phyloP scores from a whole-genome alignment of 306 rosid genomes.

The Dryas octopetala region DNA sequence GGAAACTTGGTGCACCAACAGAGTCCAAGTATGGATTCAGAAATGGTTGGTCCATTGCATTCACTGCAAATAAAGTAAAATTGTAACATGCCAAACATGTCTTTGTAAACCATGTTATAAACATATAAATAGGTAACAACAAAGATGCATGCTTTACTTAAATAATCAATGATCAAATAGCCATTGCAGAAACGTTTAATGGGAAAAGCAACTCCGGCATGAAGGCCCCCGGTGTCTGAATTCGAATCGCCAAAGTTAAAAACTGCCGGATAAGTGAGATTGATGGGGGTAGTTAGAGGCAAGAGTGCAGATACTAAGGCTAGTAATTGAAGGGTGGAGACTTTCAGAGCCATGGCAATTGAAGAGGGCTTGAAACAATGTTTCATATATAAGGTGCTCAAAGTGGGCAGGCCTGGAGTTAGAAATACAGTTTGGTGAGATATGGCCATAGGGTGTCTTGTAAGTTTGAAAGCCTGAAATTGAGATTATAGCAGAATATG shows the following conservation, averaged over 20 bases:
- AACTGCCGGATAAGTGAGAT: slow-evolving; percentile 31
- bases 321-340: slow-evolving; percentile 7
- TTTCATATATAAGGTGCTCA: background rate
- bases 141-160: slow-evolving; percentile 18
- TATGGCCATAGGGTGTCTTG: slow-evolving; percentile 17
- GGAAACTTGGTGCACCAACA: slow-evolving; percentile 42
- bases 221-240: slow-evolving; percentile 42
- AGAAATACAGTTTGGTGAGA: slow-evolving; percentile 5
- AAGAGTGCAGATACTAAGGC: slow-evolving; percentile 13
- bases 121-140: too few relatives aligned
- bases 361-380: background rate
- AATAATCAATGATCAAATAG: slow-evolving; percentile 42
- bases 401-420: background rate
- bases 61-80: slow-evolving; percentile 19
- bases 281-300: slow-evolving; percentile 5
- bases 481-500: background rate
- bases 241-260: slow-evolving; percentile 48
- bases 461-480: slow-evolving; percentile 12
- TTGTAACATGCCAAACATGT: too few relatives aligned
- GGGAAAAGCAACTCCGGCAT: slow-evolving; percentile 35
- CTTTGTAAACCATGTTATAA: too few relatives aligned
- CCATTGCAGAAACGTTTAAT: slow-evolving; percentile 40
- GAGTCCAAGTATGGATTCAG: slow-evolving; percentile 48
- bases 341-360: slow-evolving; percentile 19
- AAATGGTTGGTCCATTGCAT: slow-evolving; percentile 30